Conservation (phyloP, 1,284 basidiomycete genomes). For the Cryptococcus sp. region DNA sequence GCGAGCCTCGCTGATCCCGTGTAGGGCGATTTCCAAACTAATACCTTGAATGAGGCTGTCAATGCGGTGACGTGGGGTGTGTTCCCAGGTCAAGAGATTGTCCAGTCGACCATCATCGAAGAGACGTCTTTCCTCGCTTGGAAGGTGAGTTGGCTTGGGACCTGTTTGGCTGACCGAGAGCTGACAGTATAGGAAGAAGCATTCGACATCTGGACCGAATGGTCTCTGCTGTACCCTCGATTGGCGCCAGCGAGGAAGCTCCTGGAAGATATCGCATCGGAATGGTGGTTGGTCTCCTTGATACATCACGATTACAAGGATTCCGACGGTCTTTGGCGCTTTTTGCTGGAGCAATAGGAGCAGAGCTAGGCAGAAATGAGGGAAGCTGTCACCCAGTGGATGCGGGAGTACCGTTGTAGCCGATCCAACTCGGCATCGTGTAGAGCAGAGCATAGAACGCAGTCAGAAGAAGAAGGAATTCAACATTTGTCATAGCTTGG, state of each 20-base stretch:
- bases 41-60: slow-evolving; percentile 84
- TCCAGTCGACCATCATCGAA: slow-evolving; percentile 98
- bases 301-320: slow-evolving; percentile 93
- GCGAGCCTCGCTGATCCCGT: background rate
- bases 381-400: background rate
- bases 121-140: slow-evolving; percentile 94
- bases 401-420: background rate
- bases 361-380: background rate
- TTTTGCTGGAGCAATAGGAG: slow-evolving; percentile 53
- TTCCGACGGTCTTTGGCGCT: slow-evolving; percentile 74
- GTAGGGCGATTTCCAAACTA: slow-evolving; percentile 85
- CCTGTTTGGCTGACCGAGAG: slow-evolving; percentile 47
- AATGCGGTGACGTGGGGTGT: slow-evolving; percentile 99
- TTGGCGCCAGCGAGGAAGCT: slow-evolving; percentile 65
- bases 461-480: too few relatives aligned
- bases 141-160: slow-evolving; percentile 59
- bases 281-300: slow-evolving; percentile 86
- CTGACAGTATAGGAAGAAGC: too few relatives aligned
- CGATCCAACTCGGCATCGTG: background rate
- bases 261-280: slow-evolving; percentile 64
- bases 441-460: background rate
- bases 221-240: slow-evolving; percentile 81
- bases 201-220: slow-evolving; percentile 92
- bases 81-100: slow-evolving; percentile 95
- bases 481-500: too few relatives aligned